Evolutionary conservation across 139 green algal species (phyloP).

Genomic region (Trebouxia sp.): DNA sequence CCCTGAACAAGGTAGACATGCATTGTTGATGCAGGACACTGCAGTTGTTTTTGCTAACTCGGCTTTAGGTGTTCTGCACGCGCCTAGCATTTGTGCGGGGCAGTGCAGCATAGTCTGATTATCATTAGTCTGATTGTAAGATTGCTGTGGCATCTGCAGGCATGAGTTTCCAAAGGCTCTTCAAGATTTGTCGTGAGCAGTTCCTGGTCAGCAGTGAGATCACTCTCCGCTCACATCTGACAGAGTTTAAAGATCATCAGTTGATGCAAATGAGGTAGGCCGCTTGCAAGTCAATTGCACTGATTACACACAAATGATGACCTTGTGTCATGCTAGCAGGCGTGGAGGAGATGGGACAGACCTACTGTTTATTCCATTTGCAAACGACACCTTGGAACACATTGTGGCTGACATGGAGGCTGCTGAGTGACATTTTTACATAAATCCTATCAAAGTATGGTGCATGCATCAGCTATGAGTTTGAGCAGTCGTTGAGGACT

Average conservation of each 20-base stretch:
- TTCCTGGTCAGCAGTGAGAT: slow-evolving; percentile 84
- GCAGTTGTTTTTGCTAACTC: neutral
- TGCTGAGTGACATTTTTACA: neutral
- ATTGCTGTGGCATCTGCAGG: slow-evolving; percentile 19
- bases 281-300: too few relatives aligned
- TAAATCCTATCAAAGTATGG: too few relatives aligned
- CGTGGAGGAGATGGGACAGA: slow-evolving; percentile 54
- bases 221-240: slow-evolving; percentile 72
- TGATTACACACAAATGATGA: too few relatives aligned
- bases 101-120: neutral
- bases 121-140: neutral
- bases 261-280: slow-evolving; percentile 56
- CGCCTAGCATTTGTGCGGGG: neutral
- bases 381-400: slow-evolving; percentile 33
- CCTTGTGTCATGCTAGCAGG: slow-evolving; percentile 35
- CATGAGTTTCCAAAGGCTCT: slow-evolving; percentile 47
- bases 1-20: neutral
- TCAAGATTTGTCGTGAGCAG: slow-evolving; percentile 76
- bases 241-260: slow-evolving; percentile 89
- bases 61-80: neutral
- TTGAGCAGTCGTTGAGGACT: too few relatives aligned
- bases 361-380: slow-evolving; percentile 66
- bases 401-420: slow-evolving; percentile 49
- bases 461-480: neutral
- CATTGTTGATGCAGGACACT: neutral